A percentile compares a stretch with the other conserved stretches of the same genome.
Evolutionary conservation across 2,329 filamentous ascomycete genomes (phyloP).

Genomic region (Cadophora malorum): DNA sequence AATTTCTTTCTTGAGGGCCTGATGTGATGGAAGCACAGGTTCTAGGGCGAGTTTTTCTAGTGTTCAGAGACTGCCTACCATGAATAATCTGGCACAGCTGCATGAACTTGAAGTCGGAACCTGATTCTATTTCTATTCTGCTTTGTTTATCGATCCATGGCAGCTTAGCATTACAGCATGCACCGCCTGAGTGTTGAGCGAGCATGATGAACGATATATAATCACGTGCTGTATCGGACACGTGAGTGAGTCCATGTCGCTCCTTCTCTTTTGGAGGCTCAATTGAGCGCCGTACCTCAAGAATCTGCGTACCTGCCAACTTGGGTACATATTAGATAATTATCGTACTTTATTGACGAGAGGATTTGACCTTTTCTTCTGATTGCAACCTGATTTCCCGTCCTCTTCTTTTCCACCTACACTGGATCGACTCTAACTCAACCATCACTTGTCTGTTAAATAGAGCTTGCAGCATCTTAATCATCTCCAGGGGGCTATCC

Average conservation of each 20-base stretch:
- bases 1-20: neutral
- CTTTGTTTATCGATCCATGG: too few relatives aligned
- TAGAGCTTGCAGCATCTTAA: neutral
- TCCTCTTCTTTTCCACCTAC: neutral
- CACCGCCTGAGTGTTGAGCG: too few relatives aligned
- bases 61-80: too few relatives aligned
- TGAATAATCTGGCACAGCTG: too few relatives aligned
- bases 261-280: neutral
- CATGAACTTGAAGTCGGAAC: too few relatives aligned
- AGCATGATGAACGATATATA: too few relatives aligned
- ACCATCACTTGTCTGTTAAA: neutral
- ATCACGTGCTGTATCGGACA: neutral
- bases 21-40: neutral
- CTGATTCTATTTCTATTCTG: too few relatives aligned
- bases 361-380: too few relatives aligned
- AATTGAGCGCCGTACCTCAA: neutral
- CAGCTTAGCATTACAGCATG: too few relatives aligned
- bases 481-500: neutral
- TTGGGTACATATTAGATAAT: neutral
- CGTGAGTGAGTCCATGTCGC: neutral
- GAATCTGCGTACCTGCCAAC: neutral
- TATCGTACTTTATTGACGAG: neutral
- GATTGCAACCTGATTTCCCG: too few relatives aligned
- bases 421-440: neutral
- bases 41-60: too few relatives aligned